Conservation (phyloP, 495 filamentous ascomycete species). For the Lindgomyces ingoldianus region DNA sequence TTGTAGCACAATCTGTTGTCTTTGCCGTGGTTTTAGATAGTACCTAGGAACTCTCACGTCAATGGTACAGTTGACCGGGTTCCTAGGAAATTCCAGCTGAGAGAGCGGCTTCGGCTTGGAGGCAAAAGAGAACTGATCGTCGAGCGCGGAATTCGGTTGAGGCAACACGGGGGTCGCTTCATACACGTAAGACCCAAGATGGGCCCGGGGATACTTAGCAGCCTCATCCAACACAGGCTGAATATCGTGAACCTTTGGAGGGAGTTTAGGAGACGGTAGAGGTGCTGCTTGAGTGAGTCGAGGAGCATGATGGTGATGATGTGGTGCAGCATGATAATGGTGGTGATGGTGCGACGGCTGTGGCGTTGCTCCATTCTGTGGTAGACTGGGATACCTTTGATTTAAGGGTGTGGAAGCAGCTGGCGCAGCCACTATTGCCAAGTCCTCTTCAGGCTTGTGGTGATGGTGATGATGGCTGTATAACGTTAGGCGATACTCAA, state of each 20-base stretch:
- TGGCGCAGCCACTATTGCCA: slow-evolving; percentile 18
- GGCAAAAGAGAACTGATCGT: slow-evolving; percentile 65
- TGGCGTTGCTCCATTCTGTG: slow-evolving; percentile 21
- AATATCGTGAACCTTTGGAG: slow-evolving; percentile 57
- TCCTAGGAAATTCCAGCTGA: slow-evolving; percentile 63
- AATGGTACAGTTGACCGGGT: slow-evolving; percentile 81
- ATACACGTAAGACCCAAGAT: slow-evolving; percentile 74
- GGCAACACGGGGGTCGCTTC: slow-evolving; percentile 53
- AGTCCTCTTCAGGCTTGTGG: slow-evolving; percentile 71
- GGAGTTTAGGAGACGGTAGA: slow-evolving; percentile 58
- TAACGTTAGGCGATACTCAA: slow-evolving; percentile 9
- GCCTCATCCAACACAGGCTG: slow-evolving; percentile 69
- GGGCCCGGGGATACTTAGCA: slow-evolving; percentile 68
- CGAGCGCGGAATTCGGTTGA: slow-evolving; percentile 48
- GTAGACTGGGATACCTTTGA: slow-evolving; percentile 8
- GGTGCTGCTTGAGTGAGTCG: slow-evolving; percentile 41
- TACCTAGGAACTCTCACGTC: slow-evolving; percentile 81
- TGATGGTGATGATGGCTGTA: slow-evolving; percentile 71
- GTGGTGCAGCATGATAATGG: slow-evolving; percentile 46
- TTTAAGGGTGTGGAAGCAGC: slow-evolving; percentile 24
- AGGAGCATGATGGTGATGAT: slow-evolving; percentile 50
- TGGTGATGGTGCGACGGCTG: slow-evolving; percentile 41
- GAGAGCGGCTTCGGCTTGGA: slow-evolving; percentile 75
- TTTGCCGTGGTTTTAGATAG: slow-evolving; percentile 64
- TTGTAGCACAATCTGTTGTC: slow-evolving; percentile 77